These are phyloP conservation scores for Halophytophthora polymorphica DNA, from an alignment of 352 stramenopile species.

Conservation along the genomic window DNA sequence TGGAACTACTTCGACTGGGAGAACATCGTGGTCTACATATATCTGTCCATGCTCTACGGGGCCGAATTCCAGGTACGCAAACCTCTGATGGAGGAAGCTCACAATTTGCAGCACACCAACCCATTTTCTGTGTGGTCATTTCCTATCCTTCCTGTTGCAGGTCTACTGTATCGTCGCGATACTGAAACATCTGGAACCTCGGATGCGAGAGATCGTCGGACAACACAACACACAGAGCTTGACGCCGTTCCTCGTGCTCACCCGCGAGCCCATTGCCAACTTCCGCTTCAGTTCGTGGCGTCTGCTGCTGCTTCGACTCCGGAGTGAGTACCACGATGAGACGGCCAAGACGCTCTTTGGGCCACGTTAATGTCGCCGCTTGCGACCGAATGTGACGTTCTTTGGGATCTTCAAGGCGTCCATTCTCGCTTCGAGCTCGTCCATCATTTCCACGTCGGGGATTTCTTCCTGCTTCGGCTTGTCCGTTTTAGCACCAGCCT, in stretches of 20 bases:
- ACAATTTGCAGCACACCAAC: not conserved
- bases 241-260: constrained; percentile 29
- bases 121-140: not conserved
- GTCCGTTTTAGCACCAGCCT: not conserved
- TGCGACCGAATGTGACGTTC: constrained; percentile 30
- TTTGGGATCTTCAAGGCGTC: constrained; percentile 30
- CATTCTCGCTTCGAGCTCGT: constrained; percentile 26
- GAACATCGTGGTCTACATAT: constrained; percentile 46
- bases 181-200: constrained; percentile 45
- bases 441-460: constrained; percentile 21
- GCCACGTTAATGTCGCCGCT: constrained; percentile 13
- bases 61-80: constrained; percentile 53
- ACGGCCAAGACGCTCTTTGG: constrained; percentile 23
- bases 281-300: constrained; percentile 47
- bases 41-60: constrained; percentile 55
- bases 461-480: not conserved
- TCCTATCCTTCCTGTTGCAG: constrained; percentile 14
- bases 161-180: constrained; percentile 48
- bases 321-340: constrained; percentile 49
- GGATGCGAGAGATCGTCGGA: constrained; percentile 29
- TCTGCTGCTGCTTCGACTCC: constrained; percentile 38
- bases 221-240: constrained; percentile 24
- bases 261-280: constrained; percentile 36
- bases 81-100: not conserved
- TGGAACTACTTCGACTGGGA: constrained; percentile 76